phyloP scores from a whole-genome alignment of 2,329 filamentous ascomycete genomes.

The Emergomyces pasteurianus region DNA sequence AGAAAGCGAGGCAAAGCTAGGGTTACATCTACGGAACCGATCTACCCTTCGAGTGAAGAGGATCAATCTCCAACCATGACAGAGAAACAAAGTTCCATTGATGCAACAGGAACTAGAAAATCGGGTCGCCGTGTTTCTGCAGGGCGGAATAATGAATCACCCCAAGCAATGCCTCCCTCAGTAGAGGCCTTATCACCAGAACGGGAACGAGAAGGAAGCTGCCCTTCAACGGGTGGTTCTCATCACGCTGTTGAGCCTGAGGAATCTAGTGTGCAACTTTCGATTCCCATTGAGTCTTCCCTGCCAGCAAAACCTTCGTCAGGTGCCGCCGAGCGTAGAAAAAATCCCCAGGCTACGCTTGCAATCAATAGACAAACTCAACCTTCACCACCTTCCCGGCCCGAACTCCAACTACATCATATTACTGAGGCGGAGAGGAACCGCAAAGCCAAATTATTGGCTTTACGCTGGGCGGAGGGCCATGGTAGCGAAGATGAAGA shows the following conservation, averaged over 20 bases:
- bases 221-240: not conserved
- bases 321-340: too few species aligned
- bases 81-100: not conserved
- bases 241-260: not conserved
- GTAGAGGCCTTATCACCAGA: not conserved
- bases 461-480: slow-evolving; percentile 19
- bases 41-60: not conserved
- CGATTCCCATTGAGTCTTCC: not conserved
- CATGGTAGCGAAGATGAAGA: slow-evolving; percentile 11
- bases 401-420: slow-evolving; percentile 4
- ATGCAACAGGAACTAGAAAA: not conserved
- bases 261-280: not conserved
- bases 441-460: slow-evolving; percentile 21
- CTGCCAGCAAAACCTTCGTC: not conserved
- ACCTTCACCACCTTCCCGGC: not conserved
- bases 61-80: not conserved
- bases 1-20: not conserved
- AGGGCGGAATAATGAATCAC: not conserved
- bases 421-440: slow-evolving; percentile 19
- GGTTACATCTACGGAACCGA: not conserved
- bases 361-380: not conserved
- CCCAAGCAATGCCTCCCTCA: not conserved
- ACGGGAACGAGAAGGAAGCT: not conserved
- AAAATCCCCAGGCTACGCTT: not conserved
- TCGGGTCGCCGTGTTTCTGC: not conserved